Evolutionary conservation across 1,284 basidiomycete species (phyloP).

Genomic region (Entoloma clypeatum): DNA sequence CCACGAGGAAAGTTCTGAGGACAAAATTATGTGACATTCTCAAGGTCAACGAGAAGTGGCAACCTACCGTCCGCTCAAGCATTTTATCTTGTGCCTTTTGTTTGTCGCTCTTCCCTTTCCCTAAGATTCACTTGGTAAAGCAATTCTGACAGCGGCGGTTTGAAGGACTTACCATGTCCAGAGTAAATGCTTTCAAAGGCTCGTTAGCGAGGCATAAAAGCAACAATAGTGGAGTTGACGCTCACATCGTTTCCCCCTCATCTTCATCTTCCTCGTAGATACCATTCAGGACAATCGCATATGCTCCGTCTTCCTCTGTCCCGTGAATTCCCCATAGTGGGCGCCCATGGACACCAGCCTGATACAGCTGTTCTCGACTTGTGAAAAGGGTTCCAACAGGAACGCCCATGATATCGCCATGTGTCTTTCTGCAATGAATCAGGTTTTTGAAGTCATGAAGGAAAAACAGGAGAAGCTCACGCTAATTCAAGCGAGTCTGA

Average conservation of each 20-base stretch:
- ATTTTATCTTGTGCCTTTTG: not conserved
- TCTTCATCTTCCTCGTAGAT: conserved; percentile 14
- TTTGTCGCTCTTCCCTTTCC: not conserved
- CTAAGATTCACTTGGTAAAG: not conserved
- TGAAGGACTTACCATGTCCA: conserved; percentile 7
- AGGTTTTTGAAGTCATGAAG: not conserved
- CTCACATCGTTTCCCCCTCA: conserved; percentile 12
- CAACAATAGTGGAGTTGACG: not conserved
- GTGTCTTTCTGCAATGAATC: conserved; percentile 7
- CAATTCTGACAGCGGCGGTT: not conserved
- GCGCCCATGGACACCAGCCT: conserved; percentile 11
- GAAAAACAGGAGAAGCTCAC: not conserved
- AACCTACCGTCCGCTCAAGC: too few relatives aligned
- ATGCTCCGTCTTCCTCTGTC: conserved; percentile 10
- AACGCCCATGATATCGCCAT: conserved; percentile 11
- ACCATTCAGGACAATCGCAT: conserved; percentile 13
- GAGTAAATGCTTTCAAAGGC: conserved; percentile 5
- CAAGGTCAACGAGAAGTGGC: too few relatives aligned
- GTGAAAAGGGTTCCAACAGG: conserved; percentile 11
- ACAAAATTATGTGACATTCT: too few relatives aligned
- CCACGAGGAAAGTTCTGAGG: too few relatives aligned
- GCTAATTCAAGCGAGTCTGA: not conserved
- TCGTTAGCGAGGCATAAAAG: not conserved
- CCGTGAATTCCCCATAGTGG: conserved; percentile 13
- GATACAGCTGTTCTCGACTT: conserved; percentile 6